phyloP scores from a whole-genome alignment of 2,329 filamentous ascomycete genomes.

The Aspergillus transmontanensis region DNA sequence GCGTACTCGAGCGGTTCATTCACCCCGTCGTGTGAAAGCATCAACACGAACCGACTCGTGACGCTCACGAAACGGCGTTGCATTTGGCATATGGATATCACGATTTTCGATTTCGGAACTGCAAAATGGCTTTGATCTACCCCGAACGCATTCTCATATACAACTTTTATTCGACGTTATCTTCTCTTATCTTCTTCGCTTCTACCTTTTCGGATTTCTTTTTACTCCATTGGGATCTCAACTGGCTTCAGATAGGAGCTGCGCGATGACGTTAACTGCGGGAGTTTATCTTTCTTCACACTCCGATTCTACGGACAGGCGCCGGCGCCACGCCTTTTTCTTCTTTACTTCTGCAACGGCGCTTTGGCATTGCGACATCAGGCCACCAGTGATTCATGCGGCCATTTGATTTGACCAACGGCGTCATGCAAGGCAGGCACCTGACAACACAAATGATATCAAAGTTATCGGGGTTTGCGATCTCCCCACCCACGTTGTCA shows the following conservation, averaged over 20 bases:
- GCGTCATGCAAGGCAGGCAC: slow-evolving; percentile 8
- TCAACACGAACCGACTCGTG: slow-evolving; percentile 17
- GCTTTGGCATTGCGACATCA: slow-evolving; percentile 19
- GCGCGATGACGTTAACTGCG: slow-evolving; percentile 18
- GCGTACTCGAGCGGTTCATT: slow-evolving; percentile 27
- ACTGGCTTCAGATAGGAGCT: slow-evolving; percentile 11
- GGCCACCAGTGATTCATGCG: slow-evolving; percentile 9
- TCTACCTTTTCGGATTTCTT: slow-evolving; percentile 10
- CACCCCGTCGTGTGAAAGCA: slow-evolving; percentile 8
- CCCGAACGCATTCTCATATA: slow-evolving; percentile 6
- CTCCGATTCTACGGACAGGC: slow-evolving; percentile 10
- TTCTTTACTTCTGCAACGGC: slow-evolving; percentile 17
- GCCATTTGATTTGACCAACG: neutral
- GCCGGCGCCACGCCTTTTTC: slow-evolving; percentile 20
- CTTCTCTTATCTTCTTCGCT: slow-evolving; percentile 7
- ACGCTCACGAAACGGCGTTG: slow-evolving; percentile 23
- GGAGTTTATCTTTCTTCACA: slow-evolving; percentile 1
- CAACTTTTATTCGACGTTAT: slow-evolving; percentile 20
- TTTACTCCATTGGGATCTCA: slow-evolving; percentile 10
- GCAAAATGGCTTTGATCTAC: slow-evolving; percentile 21
- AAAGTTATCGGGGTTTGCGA: slow-evolving; percentile 3
- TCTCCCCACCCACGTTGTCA: slow-evolving; percentile 10
- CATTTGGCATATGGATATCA: slow-evolving; percentile 34
- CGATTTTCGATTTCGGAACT: slow-evolving; percentile 33
- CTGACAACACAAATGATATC: slow-evolving; percentile 14